phyloP scores from a whole-genome alignment of 108 stramenopile genomes.

The Skeletonema tropicum region DNA sequence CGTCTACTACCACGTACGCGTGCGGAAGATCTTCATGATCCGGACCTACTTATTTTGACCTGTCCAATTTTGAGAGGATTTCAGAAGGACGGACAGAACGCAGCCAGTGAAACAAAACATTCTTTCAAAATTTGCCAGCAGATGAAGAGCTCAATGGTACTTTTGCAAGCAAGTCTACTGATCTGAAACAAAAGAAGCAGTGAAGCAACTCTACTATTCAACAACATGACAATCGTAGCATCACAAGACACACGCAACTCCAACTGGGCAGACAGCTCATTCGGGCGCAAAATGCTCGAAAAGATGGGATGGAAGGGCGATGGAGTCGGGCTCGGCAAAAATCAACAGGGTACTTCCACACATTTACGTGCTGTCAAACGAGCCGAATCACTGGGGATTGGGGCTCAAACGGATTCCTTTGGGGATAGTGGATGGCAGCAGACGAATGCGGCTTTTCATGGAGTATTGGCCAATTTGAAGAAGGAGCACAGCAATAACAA shows the following conservation, averaged over 20 bases:
- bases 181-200: not conserved
- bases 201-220: not conserved
- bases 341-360: constrained; percentile 59
- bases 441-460: constrained; percentile 55
- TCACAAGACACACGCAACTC: constrained; percentile 71
- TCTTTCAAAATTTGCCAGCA: too few relatives aligned
- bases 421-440: constrained; percentile 53
- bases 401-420: constrained; percentile 62
- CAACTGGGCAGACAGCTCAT: constrained; percentile 65
- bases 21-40: too few relatives aligned
- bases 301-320: constrained; percentile 95
- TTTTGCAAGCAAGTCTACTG: too few relatives aligned
- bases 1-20: too few relatives aligned
- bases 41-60: too few relatives aligned
- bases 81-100: too few relatives aligned
- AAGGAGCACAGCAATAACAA: constrained; percentile 25
- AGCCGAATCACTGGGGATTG: constrained; percentile 66
- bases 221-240: constrained; percentile 75
- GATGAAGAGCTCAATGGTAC: too few relatives aligned
- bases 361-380: constrained; percentile 54
- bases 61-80: too few relatives aligned
- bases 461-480: constrained; percentile 46
- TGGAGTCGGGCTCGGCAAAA: constrained; percentile 82
- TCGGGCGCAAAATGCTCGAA: constrained; percentile 71
- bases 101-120: too few relatives aligned